These are phyloP conservation scores for Didymella sp. DNA, from an alignment of 2,329 filamentous ascomycete species.

Conservation along the genomic window DNA sequence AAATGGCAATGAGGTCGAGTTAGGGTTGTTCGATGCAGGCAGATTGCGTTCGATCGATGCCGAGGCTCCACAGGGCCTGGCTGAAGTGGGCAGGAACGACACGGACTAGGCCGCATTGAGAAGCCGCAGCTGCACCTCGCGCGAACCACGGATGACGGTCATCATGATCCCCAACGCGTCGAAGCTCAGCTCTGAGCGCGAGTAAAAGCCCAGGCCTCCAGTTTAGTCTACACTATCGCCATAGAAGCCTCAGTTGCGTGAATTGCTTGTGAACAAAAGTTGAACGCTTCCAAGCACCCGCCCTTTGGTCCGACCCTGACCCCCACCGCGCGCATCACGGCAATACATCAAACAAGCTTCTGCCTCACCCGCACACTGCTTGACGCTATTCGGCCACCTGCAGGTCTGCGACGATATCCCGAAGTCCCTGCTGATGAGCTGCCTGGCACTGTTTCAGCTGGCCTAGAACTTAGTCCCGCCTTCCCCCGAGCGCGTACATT, in stretches of 20 bases:
- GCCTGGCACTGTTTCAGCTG: conserved; percentile 44
- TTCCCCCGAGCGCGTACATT: conserved; percentile 17
- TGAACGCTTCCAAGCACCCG: conserved; percentile 3
- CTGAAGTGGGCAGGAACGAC: neutral
- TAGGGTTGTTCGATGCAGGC: conserved; percentile 15
- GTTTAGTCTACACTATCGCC: neutral
- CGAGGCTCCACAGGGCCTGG: conserved; percentile 17
- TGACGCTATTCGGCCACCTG: conserved; percentile 31
- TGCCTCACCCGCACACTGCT: conserved; percentile 24
- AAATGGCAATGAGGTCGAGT: conserved; percentile 11
- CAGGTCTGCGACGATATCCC: conserved; percentile 39
- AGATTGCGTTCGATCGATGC: conserved; percentile 8
- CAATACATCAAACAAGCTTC: conserved; percentile 32
- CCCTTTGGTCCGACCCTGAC: conserved; percentile 13
- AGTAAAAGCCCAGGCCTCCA: neutral
- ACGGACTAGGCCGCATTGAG: conserved; percentile 1
- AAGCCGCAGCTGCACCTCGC: neutral
- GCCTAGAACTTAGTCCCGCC: conserved; percentile 28
- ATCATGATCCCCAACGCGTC: conserved; percentile 1
- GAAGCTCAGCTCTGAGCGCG: neutral
- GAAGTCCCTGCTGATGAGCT: conserved; percentile 26
- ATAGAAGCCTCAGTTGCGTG: neutral
- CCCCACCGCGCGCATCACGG: conserved; percentile 17
- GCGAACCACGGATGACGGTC: conserved; percentile 15
- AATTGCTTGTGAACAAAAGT: neutral